Conservation (phyloP, 257 asterid genomes). For the Catharanthus roseus region DNA sequence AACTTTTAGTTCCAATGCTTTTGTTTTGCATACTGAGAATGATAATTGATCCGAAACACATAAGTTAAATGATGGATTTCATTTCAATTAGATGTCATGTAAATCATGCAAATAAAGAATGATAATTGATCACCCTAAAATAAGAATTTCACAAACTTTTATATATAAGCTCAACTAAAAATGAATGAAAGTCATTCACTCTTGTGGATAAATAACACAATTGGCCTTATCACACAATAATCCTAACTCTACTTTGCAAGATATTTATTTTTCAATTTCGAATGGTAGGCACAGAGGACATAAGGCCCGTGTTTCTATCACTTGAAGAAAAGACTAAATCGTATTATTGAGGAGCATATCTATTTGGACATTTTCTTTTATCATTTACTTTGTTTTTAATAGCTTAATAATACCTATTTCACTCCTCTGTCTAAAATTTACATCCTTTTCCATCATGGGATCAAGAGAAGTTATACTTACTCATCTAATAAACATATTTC, state of each 20-base stretch:
- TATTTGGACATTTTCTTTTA: no score
- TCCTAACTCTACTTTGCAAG: not conserved
- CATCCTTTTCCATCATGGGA: not conserved
- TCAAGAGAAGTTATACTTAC: not conserved
- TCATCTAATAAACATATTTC: not conserved
- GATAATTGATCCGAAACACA: not conserved
- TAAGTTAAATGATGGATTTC: not conserved
- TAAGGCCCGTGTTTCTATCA: not conserved
- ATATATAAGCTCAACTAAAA: not conserved
- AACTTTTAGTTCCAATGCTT: not conserved
- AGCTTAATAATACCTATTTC: not conserved
- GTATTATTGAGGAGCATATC: not conserved
- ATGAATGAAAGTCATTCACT: not conserved
- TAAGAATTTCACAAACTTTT: not conserved
- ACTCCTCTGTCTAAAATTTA: not conserved
- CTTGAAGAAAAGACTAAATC: not conserved
- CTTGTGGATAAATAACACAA: not conserved
- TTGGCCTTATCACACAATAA: not conserved
- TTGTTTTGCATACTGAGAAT: not conserved
- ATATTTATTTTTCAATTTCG: not conserved
- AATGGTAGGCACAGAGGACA: not conserved
- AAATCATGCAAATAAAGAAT: not conserved
- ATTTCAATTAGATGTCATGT: not conserved
- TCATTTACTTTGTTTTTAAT: not conserved
- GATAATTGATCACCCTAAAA: not conserved